Evolutionary conservation across 306 rosid species (phyloP).

Genomic region (Casuarina cunninghamiana): DNA sequence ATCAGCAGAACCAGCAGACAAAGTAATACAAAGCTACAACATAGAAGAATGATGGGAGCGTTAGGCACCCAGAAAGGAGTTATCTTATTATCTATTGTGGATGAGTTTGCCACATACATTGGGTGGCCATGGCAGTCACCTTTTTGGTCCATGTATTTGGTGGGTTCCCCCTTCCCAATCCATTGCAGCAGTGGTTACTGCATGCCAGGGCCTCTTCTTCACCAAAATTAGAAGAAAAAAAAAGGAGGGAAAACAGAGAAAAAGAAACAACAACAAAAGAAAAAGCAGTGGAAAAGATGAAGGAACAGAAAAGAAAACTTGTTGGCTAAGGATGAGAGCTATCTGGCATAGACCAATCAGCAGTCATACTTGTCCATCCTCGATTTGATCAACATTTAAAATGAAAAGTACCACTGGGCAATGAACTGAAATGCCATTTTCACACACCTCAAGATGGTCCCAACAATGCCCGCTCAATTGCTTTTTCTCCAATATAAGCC

Average conservation of each 20-base stretch:
- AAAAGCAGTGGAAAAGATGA: no score
- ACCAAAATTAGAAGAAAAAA: background rate
- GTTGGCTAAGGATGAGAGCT: no score
- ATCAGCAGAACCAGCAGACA: background rate
- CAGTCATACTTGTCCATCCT: no score
- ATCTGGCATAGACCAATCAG: no score
- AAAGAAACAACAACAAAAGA: no score
- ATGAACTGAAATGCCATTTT: no score
- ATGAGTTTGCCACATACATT: slow-evolving; percentile 13
- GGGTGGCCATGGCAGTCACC: background rate
- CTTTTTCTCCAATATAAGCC: background rate
- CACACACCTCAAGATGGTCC: background rate
- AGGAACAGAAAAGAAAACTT: no score
- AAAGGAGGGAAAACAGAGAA: background rate
- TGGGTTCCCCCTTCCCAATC: background rate
- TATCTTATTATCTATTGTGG: background rate
- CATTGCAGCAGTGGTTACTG: background rate
- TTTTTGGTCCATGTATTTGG: background rate
- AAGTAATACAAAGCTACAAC: background rate
- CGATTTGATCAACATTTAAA: no score
- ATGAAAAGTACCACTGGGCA: no score
- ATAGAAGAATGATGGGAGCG: background rate
- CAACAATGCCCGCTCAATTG: background rate
- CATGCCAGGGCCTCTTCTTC: background rate
- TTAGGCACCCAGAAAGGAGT: background rate